Base-by-base conservation (phyloP, 75 land plant genomes). In the Pinus taeda region DNA sequence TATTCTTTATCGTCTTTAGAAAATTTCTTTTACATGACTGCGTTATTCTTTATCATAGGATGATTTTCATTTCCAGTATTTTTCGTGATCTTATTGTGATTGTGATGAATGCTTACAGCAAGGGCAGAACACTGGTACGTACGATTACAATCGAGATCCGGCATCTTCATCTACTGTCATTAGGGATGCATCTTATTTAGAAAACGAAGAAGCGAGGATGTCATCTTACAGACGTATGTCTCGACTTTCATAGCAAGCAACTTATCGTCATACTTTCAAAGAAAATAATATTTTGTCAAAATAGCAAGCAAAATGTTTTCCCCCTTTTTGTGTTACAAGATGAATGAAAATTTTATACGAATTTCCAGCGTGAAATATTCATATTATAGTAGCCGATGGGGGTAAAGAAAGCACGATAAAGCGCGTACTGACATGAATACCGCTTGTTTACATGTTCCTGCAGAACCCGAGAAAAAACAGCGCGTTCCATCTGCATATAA, bases 401-500 rank as follows among this genome's bases (percentile, higher is more conserved):
- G 26, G 30, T 56, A 57, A 20, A 15, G 33, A 20, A 70, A 53
- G 56, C 42, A 26, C 26, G 59, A 2, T 57, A 8, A 74, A 18
- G 9, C 3, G 8, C 45, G 15, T 26, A 36, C 76, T 73, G 33
- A 53, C 15, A 53, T 9, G 12, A 49, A 49, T 49, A 49, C 12
- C 12, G 55, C 12, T 39, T 78, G 67, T 66, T 62, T 33, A 39
- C 76, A 56, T 63, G 42, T 62, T 76, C 53, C 33, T 77, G 62
- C 88, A 88, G 90, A 83, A 13, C 88, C 90, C 15, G 91, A 89
- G 84, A 89, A 89, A 60, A 81, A 82, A 82, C 91, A 89, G 81
- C 83, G 91, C 70, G 88, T 89, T 59, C 91, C 91, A n/a, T 86
- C 91, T 74, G 91, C 91, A 11, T 89, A 89, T 62, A 89, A 89